Percentiles rank a stretch among this genome's conserved stretches.
These are phyloP conservation scores for Nicotiana tomentosiformis DNA, from an alignment of 257 asterid species.

Conservation along the genomic window DNA sequence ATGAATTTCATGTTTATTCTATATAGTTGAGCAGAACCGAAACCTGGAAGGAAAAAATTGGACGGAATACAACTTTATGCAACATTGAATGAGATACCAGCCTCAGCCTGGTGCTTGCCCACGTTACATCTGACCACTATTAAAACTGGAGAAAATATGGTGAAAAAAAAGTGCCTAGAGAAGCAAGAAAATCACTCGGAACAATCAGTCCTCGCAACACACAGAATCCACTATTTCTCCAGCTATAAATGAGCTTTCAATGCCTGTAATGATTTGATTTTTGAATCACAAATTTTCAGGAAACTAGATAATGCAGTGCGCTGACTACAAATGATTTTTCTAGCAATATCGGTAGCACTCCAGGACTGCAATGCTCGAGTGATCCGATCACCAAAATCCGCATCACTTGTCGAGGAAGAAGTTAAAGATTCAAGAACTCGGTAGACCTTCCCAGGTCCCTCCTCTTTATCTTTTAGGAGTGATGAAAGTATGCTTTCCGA, in stretches of 20 bases:
- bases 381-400: conserved; percentile 56
- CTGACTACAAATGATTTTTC: conserved; percentile 54
- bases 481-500: conserved; percentile 44
- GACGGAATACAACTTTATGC: neutral
- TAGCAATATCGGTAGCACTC: conserved; percentile 50
- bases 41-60: neutral
- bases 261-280: conserved; percentile 43
- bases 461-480: conserved; percentile 34
- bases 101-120: neutral
- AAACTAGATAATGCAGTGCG: conserved; percentile 37
- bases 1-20: neutral
- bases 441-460: conserved; percentile 62
- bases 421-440: conserved; percentile 34
- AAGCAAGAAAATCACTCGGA: neutral
- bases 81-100: neutral
- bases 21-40: neutral
- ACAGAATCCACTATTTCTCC: neutral
- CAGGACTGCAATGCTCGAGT: conserved; percentile 53
- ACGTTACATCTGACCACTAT: neutral
- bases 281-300: conserved; percentile 56
- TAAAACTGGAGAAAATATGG: neutral
- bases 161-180: neutral
- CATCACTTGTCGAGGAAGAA: conserved; percentile 28
- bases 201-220: neutral
- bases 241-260: conserved; percentile 46